Evolutionary conservation across 148 eudicot species (phyloP).

Genomic region (Rhododendron simsii): DNA sequence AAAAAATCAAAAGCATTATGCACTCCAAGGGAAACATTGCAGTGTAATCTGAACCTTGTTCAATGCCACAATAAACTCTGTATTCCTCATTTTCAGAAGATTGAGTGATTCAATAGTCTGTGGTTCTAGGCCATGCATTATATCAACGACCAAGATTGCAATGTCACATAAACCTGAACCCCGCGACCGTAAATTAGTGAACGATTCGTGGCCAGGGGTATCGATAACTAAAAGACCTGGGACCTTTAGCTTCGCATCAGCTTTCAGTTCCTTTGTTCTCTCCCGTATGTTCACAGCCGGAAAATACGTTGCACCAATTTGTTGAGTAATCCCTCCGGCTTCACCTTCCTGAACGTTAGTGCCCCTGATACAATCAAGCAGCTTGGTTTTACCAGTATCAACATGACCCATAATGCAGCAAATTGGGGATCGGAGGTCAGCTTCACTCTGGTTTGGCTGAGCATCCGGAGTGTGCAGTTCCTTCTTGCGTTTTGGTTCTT

Average conservation of each 20-base stretch:
- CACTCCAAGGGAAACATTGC: slow-evolving; percentile 2
- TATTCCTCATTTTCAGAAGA: slow-evolving; percentile 84
- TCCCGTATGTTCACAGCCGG: slow-evolving; percentile 93
- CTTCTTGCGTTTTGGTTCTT: slow-evolving; percentile 27
- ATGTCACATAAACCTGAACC: slow-evolving; percentile 98
- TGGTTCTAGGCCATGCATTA: slow-evolving; percentile 92
- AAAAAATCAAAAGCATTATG: background rate
- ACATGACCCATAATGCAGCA: slow-evolving; percentile 98
- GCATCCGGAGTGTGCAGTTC: slow-evolving; percentile 23
- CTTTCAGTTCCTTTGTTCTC: slow-evolving; percentile 84
- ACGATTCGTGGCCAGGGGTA: slow-evolving; percentile 95
- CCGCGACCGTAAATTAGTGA: slow-evolving; percentile 75
- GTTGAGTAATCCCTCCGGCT: slow-evolving; percentile 98
- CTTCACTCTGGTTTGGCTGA: slow-evolving; percentile 31
- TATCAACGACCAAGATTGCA: slow-evolving; percentile 91
- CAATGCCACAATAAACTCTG: slow-evolving; percentile 82
- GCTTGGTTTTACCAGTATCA: slow-evolving; percentile 90
- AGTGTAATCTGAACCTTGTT: slow-evolving; percentile 58
- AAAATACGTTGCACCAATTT: slow-evolving; percentile 90
- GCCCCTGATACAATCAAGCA: slow-evolving; percentile 85
- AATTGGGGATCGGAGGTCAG: slow-evolving; percentile 74
- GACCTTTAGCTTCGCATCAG: slow-evolving; percentile 86
- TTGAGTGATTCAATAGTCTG: slow-evolving; percentile 93
- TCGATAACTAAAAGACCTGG: slow-evolving; percentile 93
- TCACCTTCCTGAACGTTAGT: slow-evolving; percentile 98